Evolutionary conservation across 164 flowering plant genomes (phyloP), one percentile per base, ranked within the genome.

Genomic region (Berberis vulgaris): DNA sequence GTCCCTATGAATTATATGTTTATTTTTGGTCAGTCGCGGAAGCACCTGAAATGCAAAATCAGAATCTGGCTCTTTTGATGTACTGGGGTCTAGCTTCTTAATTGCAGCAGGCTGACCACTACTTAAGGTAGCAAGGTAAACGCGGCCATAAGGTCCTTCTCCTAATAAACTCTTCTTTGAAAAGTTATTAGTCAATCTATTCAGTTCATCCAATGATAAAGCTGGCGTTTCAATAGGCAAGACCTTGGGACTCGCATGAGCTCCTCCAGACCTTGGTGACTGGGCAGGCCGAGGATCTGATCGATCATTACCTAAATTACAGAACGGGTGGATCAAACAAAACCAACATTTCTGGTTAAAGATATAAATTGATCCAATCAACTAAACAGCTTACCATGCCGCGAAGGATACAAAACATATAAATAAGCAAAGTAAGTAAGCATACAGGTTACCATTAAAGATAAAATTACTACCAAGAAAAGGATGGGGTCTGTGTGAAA

Each of bases 91-190:
- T 13, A 84, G 76, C 64, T 82, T 84, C 74, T 84, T 84, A 41
- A 84, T 62, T 4, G 89, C 89, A 8, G 73, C 83, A 44, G 42
- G 57, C 42, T 60, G 39, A 3, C 82, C 86, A 49, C 56, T 62
- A 45, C 59, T 72, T 38, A 81, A 60, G 65, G 66, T 78, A 38
- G 80, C 89, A 54, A 54, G 73, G 68, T 78, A 84, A 58, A 82
- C 89, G 2, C 89, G 80, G 59, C 84, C 86, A 54, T 82, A 83
- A 12, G 89, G 81, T 26, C 89, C 86, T 78, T 84, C 89, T 7
- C 89, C 89, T 11, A 84, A 70, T 71, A 84, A 78, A 53, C 83
- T 73, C 65, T 84, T 79, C 2, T 72, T 3, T 6, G 86, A 86
- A 59, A 84, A 84, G 61, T 82, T 79, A 54, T 70, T 63, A 3